Conservation (phyloP, 2,329 filamentous ascomycete genomes). For the Fusarium brachygibbosum region DNA sequence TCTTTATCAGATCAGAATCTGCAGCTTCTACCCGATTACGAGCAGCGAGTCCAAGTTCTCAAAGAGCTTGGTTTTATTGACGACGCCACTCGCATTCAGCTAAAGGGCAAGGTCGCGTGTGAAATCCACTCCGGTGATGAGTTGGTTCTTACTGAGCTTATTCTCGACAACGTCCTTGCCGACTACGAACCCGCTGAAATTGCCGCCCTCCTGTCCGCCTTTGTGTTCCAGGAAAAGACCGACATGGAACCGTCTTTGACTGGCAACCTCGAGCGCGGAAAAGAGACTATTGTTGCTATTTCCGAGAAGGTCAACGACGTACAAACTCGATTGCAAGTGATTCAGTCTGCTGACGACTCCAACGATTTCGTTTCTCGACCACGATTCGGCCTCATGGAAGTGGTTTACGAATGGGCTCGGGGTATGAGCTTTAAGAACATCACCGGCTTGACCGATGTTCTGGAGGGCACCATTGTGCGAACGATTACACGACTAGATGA, state of each 20-base stretch:
- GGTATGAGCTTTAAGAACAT: constrained; percentile 99
- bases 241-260: constrained; percentile 84
- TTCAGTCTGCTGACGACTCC: constrained; percentile 87
- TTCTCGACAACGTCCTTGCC: constrained; percentile 95
- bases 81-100: constrained; percentile 84
- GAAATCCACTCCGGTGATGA: constrained; percentile 98
- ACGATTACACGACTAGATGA: constrained; percentile 95
- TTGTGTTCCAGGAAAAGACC: constrained; percentile 98
- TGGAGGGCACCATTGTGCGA: constrained; percentile 96
- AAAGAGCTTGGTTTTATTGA: constrained; percentile 95
- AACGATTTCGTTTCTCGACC: constrained; percentile 92
- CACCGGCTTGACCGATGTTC: constrained; percentile 92
- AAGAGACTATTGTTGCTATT: constrained; percentile 87
- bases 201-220: constrained; percentile 90
- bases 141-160: constrained; percentile 93
- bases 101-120: constrained; percentile 98
- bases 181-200: constrained; percentile 98
- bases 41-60: constrained; percentile 92
- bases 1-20: constrained; percentile 97
- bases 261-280: constrained; percentile 83
- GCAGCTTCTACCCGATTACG: constrained; percentile 94
- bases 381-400: constrained; percentile 93
- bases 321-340: constrained; percentile 92
- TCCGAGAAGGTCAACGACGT: constrained; percentile 92
- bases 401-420: constrained; percentile 97